Evolutionary conservation across 257 asterid genomes (phyloP).

Genomic region (Handroanthus guayacan): DNA sequence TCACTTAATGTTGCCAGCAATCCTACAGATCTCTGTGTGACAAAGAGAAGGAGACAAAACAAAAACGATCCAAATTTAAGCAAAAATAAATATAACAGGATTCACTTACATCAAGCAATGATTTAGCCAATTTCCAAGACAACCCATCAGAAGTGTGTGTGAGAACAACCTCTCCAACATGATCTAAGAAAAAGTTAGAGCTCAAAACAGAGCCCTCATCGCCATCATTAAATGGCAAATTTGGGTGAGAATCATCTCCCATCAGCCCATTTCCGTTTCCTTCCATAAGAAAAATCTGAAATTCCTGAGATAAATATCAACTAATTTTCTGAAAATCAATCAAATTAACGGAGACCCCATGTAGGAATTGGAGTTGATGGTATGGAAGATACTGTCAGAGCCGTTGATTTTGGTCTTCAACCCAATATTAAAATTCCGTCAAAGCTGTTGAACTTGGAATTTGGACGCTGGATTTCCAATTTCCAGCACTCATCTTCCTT

Average conservation of each 20-base stretch:
- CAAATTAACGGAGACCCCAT: conserved; percentile 25
- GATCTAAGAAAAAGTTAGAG: conserved; percentile 66
- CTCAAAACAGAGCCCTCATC: conserved; percentile 49
- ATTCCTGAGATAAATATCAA: conserved; percentile 30
- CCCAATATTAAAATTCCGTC: too few relatives aligned
- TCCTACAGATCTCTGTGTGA: conserved; percentile 18
- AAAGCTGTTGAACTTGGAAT: conserved; percentile 34
- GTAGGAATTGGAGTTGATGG: conserved; percentile 5
- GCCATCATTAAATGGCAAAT: conserved; percentile 41
- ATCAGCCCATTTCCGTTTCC: conserved; percentile 48
- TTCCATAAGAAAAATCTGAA: conserved; percentile 51
- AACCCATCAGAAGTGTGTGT: conserved; percentile 59
- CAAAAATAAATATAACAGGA: not conserved
- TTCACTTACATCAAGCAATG: conserved; percentile 56
- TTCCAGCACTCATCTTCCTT: not conserved
- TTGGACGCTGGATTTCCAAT: conserved; percentile 28
- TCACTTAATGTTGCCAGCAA: conserved; percentile 4
- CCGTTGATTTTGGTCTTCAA: not conserved
- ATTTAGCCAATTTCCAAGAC: conserved; percentile 70
- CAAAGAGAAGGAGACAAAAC: not conserved
- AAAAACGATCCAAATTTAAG: not conserved
- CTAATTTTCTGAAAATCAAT: conserved; percentile 5
- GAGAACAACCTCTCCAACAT: conserved; percentile 76
- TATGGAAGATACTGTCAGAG: conserved; percentile 1
- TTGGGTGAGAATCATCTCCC: conserved; percentile 45